Percentiles rank a stretch among this genome's conserved stretches.
Evolutionary conservation across 2,329 filamentous ascomycete genomes (phyloP).

Genomic region (Xylariaceae sp.): DNA sequence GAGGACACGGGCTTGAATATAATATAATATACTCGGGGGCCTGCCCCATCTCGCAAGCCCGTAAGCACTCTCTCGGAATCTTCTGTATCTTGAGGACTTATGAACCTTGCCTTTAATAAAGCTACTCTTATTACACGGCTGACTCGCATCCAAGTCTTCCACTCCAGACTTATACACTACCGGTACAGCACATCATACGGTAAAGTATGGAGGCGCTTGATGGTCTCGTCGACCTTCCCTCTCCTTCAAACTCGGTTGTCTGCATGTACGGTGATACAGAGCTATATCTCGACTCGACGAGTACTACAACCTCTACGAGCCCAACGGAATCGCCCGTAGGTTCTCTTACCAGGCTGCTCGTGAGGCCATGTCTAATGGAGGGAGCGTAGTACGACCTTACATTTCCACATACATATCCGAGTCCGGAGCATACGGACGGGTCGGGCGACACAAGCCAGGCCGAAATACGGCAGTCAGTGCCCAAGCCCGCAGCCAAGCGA

Average conservation of each 20-base stretch:
- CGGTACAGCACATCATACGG: neutral
- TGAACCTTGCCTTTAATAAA: too few relatives aligned
- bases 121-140: too few relatives aligned
- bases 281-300: constrained; percentile 29
- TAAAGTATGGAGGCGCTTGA: constrained; percentile 28
- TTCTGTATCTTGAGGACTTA: too few relatives aligned
- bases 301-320: constrained; percentile 33
- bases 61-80: too few relatives aligned
- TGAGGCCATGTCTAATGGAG: constrained; percentile 9
- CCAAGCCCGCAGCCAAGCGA: constrained; percentile 39
- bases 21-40: too few relatives aligned
- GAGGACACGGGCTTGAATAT: too few relatives aligned
- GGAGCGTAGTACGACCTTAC: constrained; percentile 30
- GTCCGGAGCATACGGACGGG: constrained; percentile 18
- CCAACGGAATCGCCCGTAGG: constrained; percentile 33
- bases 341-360: neutral
- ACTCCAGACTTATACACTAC: neutral
- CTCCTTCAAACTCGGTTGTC: constrained; percentile 27
- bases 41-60: too few relatives aligned
- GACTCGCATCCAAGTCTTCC: neutral
- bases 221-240: constrained; percentile 27
- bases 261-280: constrained; percentile 34
- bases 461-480: constrained; percentile 15
- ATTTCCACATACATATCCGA: constrained; percentile 21
- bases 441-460: constrained; percentile 19